phyloP scores from a whole-genome alignment of 306 rosid species.

The Rubus parviflorus region DNA sequence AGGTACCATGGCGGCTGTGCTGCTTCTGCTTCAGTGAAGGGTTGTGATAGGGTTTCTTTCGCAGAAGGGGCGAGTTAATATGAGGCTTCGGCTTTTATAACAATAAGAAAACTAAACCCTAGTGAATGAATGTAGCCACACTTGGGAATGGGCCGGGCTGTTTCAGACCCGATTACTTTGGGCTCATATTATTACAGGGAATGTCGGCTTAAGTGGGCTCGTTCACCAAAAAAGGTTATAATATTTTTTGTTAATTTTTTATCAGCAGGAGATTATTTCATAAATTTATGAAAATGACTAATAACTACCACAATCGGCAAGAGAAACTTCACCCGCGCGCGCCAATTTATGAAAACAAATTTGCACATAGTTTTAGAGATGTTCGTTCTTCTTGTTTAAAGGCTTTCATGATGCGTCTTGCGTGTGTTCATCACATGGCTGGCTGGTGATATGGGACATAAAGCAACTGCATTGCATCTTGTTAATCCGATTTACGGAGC shows the following conservation, averaged over 20 bases:
- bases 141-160: not conserved
- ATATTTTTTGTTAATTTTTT: no score
- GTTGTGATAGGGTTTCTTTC: not conserved
- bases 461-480: no score
- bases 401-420: not conserved
- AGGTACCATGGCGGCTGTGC: slow-evolving; percentile 59
- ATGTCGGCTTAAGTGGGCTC: not conserved
- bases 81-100: slow-evolving; percentile 15
- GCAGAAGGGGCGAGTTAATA: not conserved
- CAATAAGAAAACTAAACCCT: slow-evolving; percentile 24
- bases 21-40: slow-evolving; percentile 17
- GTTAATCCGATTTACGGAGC: no score
- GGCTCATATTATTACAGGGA: not conserved
- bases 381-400: not conserved
- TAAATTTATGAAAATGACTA: no score
- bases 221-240: no score
- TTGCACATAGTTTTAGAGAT: no score
- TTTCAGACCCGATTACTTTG: not conserved
- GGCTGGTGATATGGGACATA: not conserved
- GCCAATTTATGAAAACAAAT: no score
- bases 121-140: not conserved
- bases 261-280: no score
- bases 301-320: no score
- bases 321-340: no score
- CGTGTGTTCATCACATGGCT: slow-evolving; percentile 20